Evolutionary conservation across 2,329 filamentous ascomycete species (phyloP).

Genomic region (Phoma herbarum): DNA sequence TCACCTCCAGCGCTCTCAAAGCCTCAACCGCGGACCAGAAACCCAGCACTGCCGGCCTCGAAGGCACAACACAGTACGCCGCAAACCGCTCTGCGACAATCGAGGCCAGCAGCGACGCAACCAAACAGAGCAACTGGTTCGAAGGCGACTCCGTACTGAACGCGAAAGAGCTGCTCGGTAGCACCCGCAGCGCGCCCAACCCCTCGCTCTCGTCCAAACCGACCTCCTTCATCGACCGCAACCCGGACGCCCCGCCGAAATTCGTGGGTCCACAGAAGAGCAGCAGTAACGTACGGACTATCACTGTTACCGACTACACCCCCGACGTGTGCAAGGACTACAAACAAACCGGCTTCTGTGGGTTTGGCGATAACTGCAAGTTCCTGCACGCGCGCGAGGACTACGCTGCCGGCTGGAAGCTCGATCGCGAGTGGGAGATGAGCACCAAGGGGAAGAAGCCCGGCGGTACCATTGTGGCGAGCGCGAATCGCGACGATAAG

Average conservation of each 20-base stretch:
- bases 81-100: conserved; percentile 71
- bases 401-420: conserved; percentile 92
- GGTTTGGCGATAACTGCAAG: conserved; percentile 83
- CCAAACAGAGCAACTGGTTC: conserved; percentile 88
- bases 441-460: conserved; percentile 71
- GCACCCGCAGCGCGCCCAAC: conserved; percentile 54
- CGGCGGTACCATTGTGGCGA: conserved; percentile 63
- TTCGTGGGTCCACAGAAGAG: conserved; percentile 87
- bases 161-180: conserved; percentile 67
- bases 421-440: conserved; percentile 93
- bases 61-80: conserved; percentile 62
- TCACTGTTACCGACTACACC: conserved; percentile 89
- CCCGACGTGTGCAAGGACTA: conserved; percentile 97
- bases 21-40: conserved; percentile 67
- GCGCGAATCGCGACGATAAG: conserved; percentile 60
- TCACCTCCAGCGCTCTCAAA: conserved; percentile 70
- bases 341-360: conserved; percentile 73
- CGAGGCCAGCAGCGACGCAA: conserved; percentile 81
- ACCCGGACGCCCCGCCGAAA: conserved; percentile 74
- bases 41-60: conserved; percentile 46
- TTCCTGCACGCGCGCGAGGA: conserved; percentile 79
- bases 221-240: conserved; percentile 75
- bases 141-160: conserved; percentile 65
- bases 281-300: conserved; percentile 86
- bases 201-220: conserved; percentile 29